Evolutionary conservation across 2,329 filamentous ascomycete species (phyloP), one percentile per base, ranked within the genome.

Genomic region (Colletotrichum filicis): DNA sequence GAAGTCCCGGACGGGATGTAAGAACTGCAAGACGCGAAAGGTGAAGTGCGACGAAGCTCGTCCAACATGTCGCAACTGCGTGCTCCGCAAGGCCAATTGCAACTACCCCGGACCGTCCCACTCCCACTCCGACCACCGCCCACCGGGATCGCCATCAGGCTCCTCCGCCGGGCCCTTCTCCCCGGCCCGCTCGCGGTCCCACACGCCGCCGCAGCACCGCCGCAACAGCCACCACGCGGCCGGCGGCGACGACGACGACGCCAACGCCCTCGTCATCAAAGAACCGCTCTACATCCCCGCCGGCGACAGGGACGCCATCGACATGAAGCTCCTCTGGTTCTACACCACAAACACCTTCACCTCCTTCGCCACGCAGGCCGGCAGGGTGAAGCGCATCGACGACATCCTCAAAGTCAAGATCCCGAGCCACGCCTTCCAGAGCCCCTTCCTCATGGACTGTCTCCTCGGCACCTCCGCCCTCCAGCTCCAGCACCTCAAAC

Each of bases 301-400:
- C 1, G 70, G 72, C 1, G 78, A 78, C 14, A 63, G 62, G 64
- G 79, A 84, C 53, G 80, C 82, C 37, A 75, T 80, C 30, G 87
- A 90, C 73, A 87, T 90, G 86, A 86, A 84, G 74, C 83, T 90
- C 53, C 77, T 90, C 7, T 90, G 88, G 87, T 88, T 88, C 76
- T 90, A 88, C 76, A 87, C 86, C 14, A 82, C 81, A 9, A 78
- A 83, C 37, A 87, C 86, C 9, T 87, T 81, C 74, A 73, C 79
- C 3, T 86, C 86, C 16, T 88, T 90, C 76, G 82, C 85, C 16
- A 79, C 86, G 32, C 79, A 84, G 26, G 78, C 79, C 19, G 81
- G 81, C 46, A 77, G 76, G 7, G 79, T 81, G 4, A 75, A 79
- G 11, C 75, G 80, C 0, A 76, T 86, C 66, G 83, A 86, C 71